Conservation (phyloP, 2,329 filamentous ascomycete species). For the Beauveria pseudobassiana region DNA sequence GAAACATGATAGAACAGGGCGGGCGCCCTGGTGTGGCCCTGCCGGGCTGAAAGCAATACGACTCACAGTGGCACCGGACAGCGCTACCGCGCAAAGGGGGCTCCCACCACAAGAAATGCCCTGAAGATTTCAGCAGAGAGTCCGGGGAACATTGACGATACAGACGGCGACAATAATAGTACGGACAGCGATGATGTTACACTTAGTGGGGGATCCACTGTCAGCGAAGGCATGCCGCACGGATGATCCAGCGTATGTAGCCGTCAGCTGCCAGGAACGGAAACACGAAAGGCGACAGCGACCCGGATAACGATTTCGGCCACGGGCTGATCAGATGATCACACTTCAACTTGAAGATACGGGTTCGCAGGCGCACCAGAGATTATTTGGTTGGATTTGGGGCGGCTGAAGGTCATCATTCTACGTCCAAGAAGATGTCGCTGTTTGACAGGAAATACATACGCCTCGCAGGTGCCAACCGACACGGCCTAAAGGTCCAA, state of each 20-base stretch:
- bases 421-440: no score
- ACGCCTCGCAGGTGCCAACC: no score
- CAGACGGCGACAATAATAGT: no score
- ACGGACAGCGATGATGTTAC: no score
- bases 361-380: neutral
- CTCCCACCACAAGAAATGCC: no score
- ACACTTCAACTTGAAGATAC: neutral
- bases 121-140: no score
- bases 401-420: neutral
- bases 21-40: neutral
- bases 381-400: neutral
- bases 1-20: neutral
- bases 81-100: no score
- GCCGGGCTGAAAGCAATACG: neutral
- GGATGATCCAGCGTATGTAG: neutral
- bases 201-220: no score
- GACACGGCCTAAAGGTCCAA: no score
- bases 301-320: neutral
- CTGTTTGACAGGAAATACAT: no score
- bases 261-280: neutral
- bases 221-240: neutral
- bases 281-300: neutral
- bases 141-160: no score
- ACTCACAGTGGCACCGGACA: no score
- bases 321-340: neutral